A percentile compares a stretch with the other conserved stretches of the same genome.
phyloP scores from a whole-genome alignment of 2,329 filamentous ascomycete genomes.

The Arthrobotrys conoides region DNA sequence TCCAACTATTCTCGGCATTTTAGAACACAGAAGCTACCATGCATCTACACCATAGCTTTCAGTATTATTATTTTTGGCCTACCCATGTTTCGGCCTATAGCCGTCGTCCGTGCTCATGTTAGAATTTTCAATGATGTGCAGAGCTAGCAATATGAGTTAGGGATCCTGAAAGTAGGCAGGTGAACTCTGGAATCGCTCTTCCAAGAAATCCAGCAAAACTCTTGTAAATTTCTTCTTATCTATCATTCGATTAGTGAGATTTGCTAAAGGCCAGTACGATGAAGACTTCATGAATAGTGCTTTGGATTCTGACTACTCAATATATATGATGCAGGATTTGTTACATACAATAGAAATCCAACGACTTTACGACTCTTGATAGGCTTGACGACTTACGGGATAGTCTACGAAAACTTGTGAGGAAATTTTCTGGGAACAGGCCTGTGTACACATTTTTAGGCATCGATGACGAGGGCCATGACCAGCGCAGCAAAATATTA shows the following conservation, averaged over 20 bases:
- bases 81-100: constrained; percentile 1
- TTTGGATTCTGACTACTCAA: not conserved
- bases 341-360: not conserved
- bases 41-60: not conserved
- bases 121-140: not conserved
- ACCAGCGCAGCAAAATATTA: not conserved
- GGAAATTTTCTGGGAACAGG: not conserved
- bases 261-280: too few relatives aligned
- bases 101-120: constrained; percentile 7
- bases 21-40: not conserved
- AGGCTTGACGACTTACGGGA: not conserved
- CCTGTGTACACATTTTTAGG: not conserved
- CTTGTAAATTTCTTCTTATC: too few relatives aligned
- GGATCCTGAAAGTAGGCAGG: too few relatives aligned
- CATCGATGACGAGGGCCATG: not conserved
- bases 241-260: too few relatives aligned
- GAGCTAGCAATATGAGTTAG: not conserved
- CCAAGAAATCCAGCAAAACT: not conserved
- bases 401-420: not conserved
- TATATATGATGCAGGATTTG: not conserved
- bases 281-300: too few relatives aligned
- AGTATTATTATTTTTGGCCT: not conserved
- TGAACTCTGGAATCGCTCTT: too few relatives aligned
- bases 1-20: not conserved
- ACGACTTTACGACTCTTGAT: not conserved